phyloP scores from a whole-genome alignment of 257 asterid species.

The Mentha longifolia region DNA sequence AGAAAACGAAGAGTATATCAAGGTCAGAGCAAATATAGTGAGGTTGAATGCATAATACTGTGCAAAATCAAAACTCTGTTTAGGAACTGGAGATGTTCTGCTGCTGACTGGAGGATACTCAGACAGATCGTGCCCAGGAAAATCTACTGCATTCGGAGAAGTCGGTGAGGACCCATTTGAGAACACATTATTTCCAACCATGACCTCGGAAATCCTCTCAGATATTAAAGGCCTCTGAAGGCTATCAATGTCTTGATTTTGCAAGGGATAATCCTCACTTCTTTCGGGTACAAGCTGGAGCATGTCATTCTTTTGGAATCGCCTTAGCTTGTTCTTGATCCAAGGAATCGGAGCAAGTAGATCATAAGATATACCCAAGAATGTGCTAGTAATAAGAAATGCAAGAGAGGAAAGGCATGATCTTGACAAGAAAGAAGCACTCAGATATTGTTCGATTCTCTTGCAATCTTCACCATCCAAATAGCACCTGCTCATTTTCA shows the following conservation, averaged over 20 bases:
- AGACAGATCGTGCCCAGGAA: slow-evolving; percentile 71
- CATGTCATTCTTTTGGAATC: slow-evolving; percentile 92
- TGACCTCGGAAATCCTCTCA: slow-evolving; percentile 54
- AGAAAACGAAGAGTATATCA: slow-evolving; percentile 84
- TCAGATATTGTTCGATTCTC: slow-evolving; percentile 80
- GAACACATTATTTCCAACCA: slow-evolving; percentile 49
- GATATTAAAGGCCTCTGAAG: slow-evolving; percentile 73
- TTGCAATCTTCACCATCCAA: slow-evolving; percentile 98
- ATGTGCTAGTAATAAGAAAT: slow-evolving; percentile 86
- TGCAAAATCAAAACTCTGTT: slow-evolving; percentile 89
- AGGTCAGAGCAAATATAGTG: slow-evolving; percentile 91
- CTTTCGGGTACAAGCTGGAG: slow-evolving; percentile 91
- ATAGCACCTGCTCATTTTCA: slow-evolving; percentile 95
- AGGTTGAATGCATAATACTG: slow-evolving; percentile 95
- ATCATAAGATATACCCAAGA: slow-evolving; percentile 94
- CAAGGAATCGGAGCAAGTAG: slow-evolving; percentile 96
- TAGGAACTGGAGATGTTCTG: slow-evolving; percentile 94
- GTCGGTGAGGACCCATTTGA: slow-evolving; percentile 52
- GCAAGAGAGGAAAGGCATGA: slow-evolving; percentile 95
- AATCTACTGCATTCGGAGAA: slow-evolving; percentile 49
- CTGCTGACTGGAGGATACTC: slow-evolving; percentile 95
- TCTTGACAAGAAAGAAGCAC: slow-evolving; percentile 80
- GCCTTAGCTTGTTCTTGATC: slow-evolving; percentile 85
- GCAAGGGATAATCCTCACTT: slow-evolving; percentile 73
- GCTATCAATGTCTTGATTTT: slow-evolving; percentile 61